phyloP scores from a whole-genome alignment of 2,329 filamentous ascomycete species.

The Colletotrichum spinosum region DNA sequence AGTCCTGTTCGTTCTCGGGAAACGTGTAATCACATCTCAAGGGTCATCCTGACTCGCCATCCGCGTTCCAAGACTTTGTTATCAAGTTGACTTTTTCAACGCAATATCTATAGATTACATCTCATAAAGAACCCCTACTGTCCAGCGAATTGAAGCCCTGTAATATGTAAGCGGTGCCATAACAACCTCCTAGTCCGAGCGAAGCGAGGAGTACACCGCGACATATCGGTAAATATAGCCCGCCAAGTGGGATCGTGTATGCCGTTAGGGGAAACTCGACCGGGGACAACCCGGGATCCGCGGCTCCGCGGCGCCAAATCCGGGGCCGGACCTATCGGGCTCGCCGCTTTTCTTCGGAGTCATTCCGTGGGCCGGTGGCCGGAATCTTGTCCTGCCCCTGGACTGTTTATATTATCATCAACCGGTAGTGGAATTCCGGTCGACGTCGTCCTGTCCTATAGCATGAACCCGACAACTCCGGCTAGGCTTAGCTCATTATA shows the following conservation, averaged over 20 bases:
- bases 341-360: slow-evolving; percentile 12
- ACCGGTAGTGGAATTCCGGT: no score
- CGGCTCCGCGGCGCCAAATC: background rate
- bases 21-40: background rate
- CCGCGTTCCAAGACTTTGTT: slow-evolving; percentile 4
- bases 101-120: slow-evolving; percentile 9
- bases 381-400: no score
- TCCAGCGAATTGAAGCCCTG: background rate
- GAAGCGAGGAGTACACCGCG: slow-evolving; percentile 1
- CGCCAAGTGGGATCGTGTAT: background rate
- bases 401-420: no score
- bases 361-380: slow-evolving; percentile 13
- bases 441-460: no score
- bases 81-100: slow-evolving; percentile 5
- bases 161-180: background rate
- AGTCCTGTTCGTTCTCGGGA: background rate
- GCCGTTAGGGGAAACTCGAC: background rate
- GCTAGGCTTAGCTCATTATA: slow-evolving; percentile 1
- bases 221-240: background rate
- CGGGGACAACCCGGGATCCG: slow-evolving; percentile 7
- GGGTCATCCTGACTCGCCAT: background rate
- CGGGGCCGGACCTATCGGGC: slow-evolving; percentile 23
- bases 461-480: background rate
- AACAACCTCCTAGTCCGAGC: slow-evolving; percentile 3
- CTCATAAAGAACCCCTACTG: background rate